phyloP scores from a whole-genome alignment of 192 early-diverging fungal species.

The Funneliformis geosporum region DNA sequence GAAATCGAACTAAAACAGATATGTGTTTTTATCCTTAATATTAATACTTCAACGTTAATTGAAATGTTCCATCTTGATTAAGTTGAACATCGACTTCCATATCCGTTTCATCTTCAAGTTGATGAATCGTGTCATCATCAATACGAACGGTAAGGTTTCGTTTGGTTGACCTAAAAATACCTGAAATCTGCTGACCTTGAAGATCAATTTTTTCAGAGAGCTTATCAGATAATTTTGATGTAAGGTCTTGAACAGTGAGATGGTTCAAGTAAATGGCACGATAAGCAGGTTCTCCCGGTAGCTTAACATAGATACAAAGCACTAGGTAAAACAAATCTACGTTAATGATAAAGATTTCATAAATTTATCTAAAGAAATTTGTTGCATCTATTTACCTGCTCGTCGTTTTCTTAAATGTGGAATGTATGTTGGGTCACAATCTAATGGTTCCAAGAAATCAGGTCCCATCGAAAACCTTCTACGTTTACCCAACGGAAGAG shows the following conservation, averaged over 20 bases:
- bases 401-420: constrained; percentile 45
- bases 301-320: constrained; percentile 58
- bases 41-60: constrained; percentile 50
- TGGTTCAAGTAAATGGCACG: constrained; percentile 68
- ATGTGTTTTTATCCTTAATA: not conserved
- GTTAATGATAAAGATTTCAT: not conserved
- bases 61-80: constrained; percentile 46
- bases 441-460: constrained; percentile 46
- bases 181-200: constrained; percentile 41
- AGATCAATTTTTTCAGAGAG: constrained; percentile 55
- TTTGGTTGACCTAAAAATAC: constrained; percentile 50
- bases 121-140: constrained; percentile 61
- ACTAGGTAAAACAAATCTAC: constrained; percentile 32
- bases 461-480: constrained; percentile 39
- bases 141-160: constrained; percentile 54
- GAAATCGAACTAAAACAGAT: not conserved
- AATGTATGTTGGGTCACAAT: constrained; percentile 66
- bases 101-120: constrained; percentile 65
- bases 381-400: constrained; percentile 33
- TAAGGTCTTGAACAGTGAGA: constrained; percentile 51
- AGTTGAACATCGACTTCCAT: constrained; percentile 59
- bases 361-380: not conserved
- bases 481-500: constrained; percentile 45
- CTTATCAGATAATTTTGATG: constrained; percentile 50
- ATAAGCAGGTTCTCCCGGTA: constrained; percentile 56